These are phyloP conservation scores for Cryptococcus maquisensis DNA, from an alignment of 1,284 basidiomycete species.

Conservation along the genomic window DNA sequence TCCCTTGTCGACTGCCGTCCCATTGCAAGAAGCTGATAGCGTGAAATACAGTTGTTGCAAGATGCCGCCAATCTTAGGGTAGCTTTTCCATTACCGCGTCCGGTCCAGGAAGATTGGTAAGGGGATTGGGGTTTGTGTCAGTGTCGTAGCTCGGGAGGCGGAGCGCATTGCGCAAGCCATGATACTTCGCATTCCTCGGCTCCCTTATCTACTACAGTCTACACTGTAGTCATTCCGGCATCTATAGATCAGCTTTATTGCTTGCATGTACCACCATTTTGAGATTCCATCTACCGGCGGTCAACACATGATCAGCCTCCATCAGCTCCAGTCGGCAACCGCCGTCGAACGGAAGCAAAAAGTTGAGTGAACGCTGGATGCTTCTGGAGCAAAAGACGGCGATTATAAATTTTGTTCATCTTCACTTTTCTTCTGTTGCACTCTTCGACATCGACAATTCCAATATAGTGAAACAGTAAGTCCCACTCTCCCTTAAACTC, in stretches of 20 bases:
- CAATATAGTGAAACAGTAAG: neutral
- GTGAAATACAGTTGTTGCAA: conserved; percentile 30
- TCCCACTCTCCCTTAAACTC: too few relatives aligned
- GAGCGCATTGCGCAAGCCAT: too few relatives aligned
- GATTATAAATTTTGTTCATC: neutral
- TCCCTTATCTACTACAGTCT: neutral
- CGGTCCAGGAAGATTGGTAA: conserved; percentile 17
- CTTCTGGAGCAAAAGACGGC: neutral
- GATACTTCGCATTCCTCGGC: neutral
- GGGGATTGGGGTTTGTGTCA: neutral
- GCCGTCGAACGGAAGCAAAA: neutral
- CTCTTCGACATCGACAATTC: neutral
- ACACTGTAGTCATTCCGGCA: neutral
- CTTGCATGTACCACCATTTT: neutral
- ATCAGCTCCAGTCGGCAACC: too few relatives aligned
- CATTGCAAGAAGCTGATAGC: neutral
- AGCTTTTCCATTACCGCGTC: conserved; percentile 30
- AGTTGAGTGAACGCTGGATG: neutral
- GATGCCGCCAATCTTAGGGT: conserved; percentile 41
- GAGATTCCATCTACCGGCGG: too few relatives aligned
- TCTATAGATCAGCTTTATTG: neutral
- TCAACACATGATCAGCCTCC: too few relatives aligned
- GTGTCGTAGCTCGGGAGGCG: neutral
- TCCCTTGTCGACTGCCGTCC: neutral
- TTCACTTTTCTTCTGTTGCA: neutral